phyloP scores from a whole-genome alignment of 2,329 filamentous ascomycete species.

The Colletotrichum scovillei region DNA sequence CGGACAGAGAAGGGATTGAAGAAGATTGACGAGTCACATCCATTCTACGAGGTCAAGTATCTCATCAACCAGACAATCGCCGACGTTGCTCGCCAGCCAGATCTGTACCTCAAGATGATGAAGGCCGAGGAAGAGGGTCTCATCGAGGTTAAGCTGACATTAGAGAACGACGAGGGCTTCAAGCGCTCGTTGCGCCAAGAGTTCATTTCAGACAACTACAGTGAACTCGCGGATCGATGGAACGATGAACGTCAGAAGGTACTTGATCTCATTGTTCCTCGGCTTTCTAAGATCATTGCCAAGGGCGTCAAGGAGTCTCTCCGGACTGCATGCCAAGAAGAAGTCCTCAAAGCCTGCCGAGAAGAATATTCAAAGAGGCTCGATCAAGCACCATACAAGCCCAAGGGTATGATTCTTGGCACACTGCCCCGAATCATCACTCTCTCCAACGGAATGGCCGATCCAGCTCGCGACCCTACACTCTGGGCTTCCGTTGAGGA shows the following conservation, averaged over 20 bases:
- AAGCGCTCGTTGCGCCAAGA: constrained; percentile 81
- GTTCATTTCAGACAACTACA: constrained; percentile 95
- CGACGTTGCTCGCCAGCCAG: constrained; percentile 84
- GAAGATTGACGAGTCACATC: constrained; percentile 93
- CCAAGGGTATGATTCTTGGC: constrained; percentile 89
- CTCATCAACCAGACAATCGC: constrained; percentile 87
- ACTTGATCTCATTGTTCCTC: constrained; percentile 82
- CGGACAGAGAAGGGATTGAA: constrained; percentile 94
- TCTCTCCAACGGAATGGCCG: constrained; percentile 86
- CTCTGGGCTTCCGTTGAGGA: constrained; percentile 95
- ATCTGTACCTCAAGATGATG: constrained; percentile 96
- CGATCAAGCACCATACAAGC: constrained; percentile 96
- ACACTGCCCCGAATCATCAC: constrained; percentile 89
- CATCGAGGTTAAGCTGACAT: constrained; percentile 83
- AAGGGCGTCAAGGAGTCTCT: constrained; percentile 96
- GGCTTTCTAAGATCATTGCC: constrained; percentile 84
- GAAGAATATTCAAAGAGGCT: constrained; percentile 90
- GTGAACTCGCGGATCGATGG: constrained; percentile 94
- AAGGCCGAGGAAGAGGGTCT: constrained; percentile 95
- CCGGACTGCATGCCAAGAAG: constrained; percentile 92
- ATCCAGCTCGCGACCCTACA: constrained; percentile 79
- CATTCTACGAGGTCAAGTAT: constrained; percentile 98
- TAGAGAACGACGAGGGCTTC: constrained; percentile 82
- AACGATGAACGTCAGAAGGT: constrained; percentile 88
- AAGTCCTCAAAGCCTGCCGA: constrained; percentile 87